Base-by-base conservation (phyloP, 805 yeast genomes). In the Ogataea glucozyma region DNA sequence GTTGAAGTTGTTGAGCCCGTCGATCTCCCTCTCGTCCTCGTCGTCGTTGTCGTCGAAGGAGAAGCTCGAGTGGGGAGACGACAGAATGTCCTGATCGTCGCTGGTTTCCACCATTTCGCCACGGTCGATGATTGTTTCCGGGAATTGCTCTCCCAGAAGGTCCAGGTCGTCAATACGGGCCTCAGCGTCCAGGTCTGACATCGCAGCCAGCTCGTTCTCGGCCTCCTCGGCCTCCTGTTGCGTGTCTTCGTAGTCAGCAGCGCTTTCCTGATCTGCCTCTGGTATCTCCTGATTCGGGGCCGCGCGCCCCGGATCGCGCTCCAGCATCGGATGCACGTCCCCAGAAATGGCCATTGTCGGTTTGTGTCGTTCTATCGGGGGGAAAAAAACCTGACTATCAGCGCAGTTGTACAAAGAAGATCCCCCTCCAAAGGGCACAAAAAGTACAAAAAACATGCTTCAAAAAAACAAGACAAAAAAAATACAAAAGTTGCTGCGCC, bases 1-100 rank as follows among this genome's bases (percentile, higher is more conserved):
- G 40, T 64, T 62, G 39, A 47, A 58, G 41, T 64, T 63, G 30
- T 58, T 61, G 35, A 64, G 48, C 0, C 67, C 67, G 41, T 64
- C 67, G 16, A 63, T 54, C 35, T 56, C 63, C 26, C 53, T 55
- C 23, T 61, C 65, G 21, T 48, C 58, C 17, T 57, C 53, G 19
- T 44, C 54, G 29, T 44, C 48, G 23, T 47, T 47, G 32, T 60
- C 60, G 9, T 49, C 54, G 34, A 44, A 59, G 6, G 64, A 57
- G 30, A 58, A 54, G 33, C 60, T 55, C 32, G 57, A 51, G 30
- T 57, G 59, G 9, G 64, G 64, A 2, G 66, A 61, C 1, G 62
- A 54, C 2, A 60, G 37, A 7, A 59, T 47, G 27, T 54, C 61
- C 33, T 55, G 61, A 27, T 61, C 64, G 39, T 57, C 64, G 26